Conservation (phyloP, 2,329 filamentous ascomycete genomes). For the Neoascochyta sp. region DNA sequence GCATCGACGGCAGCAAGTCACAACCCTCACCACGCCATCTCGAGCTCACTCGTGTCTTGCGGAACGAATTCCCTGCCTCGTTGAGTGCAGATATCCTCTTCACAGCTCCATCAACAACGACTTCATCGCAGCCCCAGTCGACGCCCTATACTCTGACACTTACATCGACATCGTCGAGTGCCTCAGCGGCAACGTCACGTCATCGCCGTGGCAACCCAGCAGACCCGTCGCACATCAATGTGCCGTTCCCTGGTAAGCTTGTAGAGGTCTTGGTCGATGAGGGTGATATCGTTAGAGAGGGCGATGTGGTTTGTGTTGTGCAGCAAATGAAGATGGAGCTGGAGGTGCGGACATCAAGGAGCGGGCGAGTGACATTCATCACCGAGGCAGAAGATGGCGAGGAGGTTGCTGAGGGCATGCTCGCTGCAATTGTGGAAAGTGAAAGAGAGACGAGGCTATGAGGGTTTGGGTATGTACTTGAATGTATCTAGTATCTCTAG, state of each 20-base stretch:
- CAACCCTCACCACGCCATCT: conserved; percentile 48
- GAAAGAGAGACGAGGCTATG: conserved; percentile 15
- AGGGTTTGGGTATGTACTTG: not conserved
- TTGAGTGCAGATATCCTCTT: conserved; percentile 54
- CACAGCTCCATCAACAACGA: conserved; percentile 48
- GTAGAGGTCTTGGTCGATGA: conserved; percentile 57
- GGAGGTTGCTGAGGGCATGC: conserved; percentile 55
- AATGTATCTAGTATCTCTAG: too few species aligned
- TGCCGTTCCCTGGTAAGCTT: conserved; percentile 58
- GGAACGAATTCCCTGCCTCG: conserved; percentile 58
- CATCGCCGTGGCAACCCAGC: conserved; percentile 50
- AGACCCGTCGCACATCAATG: conserved; percentile 51
- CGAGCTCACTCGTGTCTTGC: conserved; percentile 51
- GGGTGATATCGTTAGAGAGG: conserved; percentile 52
- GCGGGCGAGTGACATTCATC: conserved; percentile 51
- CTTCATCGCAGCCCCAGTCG: conserved; percentile 33
- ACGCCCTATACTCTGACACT: conserved; percentile 47
- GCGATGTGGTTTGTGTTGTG: conserved; percentile 56
- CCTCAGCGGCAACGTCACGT: conserved; percentile 37
- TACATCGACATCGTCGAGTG: conserved; percentile 43
- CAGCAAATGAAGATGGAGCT: conserved; percentile 69
- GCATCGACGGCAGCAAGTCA: conserved; percentile 8
- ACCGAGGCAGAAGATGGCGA: conserved; percentile 53
- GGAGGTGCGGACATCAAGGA: conserved; percentile 53
- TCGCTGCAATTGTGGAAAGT: conserved; percentile 49